Evolutionary conservation across 768 basidiomycete species (phyloP).

Genomic region (Pisolithus marmoratus): DNA sequence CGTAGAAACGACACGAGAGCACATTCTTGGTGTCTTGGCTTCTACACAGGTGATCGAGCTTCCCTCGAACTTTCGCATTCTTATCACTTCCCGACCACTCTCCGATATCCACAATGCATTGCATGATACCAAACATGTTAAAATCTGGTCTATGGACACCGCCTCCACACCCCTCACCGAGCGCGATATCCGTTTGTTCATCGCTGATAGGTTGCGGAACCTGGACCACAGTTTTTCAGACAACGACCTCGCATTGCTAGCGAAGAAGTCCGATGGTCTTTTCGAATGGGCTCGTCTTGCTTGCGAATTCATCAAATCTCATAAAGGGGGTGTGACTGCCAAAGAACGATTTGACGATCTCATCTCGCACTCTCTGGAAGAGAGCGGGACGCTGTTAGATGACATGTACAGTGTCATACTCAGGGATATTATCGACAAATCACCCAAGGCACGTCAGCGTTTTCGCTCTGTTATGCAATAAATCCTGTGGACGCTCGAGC

Average conservation of each 20-base stretch:
- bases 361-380: background rate
- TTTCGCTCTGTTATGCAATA: background rate
- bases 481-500: background rate
- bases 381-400: background rate
- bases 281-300: slow-evolving; percentile 7
- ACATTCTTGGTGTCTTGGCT: background rate
- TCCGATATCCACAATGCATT: background rate
- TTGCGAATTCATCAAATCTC: slow-evolving; percentile 1
- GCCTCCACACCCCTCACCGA: background rate
- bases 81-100: background rate
- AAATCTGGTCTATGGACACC: background rate
- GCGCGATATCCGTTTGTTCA: background rate
- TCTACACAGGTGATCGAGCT: background rate
- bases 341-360: background rate
- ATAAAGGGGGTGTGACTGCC: background rate
- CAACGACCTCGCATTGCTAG: background rate
- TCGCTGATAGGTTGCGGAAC: background rate
- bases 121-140: background rate
- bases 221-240: background rate
- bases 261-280: background rate
- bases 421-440: background rate
- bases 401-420: background rate
- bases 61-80: background rate
- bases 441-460: background rate
- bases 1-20: background rate